These are phyloP conservation scores for Podaxis mareebaensis DNA, from an alignment of 768 basidiomycete genomes.

Conservation along the genomic window DNA sequence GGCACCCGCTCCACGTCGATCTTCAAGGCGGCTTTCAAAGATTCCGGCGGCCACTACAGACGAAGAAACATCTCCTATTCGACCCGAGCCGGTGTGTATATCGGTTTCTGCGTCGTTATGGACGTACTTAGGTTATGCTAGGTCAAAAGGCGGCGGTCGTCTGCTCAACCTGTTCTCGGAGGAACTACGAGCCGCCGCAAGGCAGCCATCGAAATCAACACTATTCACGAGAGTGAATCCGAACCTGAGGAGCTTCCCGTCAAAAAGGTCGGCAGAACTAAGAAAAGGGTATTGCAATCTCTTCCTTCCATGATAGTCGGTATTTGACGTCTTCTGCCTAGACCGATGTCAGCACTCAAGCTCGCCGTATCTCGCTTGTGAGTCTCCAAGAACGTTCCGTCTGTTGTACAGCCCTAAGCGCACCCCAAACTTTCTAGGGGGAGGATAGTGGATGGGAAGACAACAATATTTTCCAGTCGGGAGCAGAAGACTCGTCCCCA, in stretches of 20 bases:
- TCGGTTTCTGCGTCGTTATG: background rate
- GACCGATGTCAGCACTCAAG: constrained; percentile 50
- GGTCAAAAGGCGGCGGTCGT: constrained; percentile 76
- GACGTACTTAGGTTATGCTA: background rate
- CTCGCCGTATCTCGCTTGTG: constrained; percentile 50
- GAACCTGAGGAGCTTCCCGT: constrained; percentile 62
- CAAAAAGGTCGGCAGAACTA: constrained; percentile 61
- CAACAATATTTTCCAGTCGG: constrained; percentile 88
- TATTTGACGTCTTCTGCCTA: constrained; percentile 23
- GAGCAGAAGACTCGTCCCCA: constrained; percentile 87
- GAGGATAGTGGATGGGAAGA: constrained; percentile 91
- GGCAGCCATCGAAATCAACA: constrained; percentile 39
- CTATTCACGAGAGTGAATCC: constrained; percentile 77
- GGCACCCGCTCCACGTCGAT: constrained; percentile 43
- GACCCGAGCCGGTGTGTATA: constrained; percentile 57
- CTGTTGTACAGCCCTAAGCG: background rate
- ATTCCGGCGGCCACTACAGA: constrained; percentile 37
- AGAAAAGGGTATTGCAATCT: constrained; percentile 50
- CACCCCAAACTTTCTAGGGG: constrained; percentile 23
- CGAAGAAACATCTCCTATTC: constrained; percentile 40
- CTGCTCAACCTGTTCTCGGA: constrained; percentile 71
- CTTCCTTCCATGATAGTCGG: background rate
- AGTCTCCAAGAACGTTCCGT: background rate
- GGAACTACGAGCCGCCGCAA: constrained; percentile 40
- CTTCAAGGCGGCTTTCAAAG: constrained; percentile 66